Conservation (phyloP, 148 eudicot species). For the Cornus florida region DNA sequence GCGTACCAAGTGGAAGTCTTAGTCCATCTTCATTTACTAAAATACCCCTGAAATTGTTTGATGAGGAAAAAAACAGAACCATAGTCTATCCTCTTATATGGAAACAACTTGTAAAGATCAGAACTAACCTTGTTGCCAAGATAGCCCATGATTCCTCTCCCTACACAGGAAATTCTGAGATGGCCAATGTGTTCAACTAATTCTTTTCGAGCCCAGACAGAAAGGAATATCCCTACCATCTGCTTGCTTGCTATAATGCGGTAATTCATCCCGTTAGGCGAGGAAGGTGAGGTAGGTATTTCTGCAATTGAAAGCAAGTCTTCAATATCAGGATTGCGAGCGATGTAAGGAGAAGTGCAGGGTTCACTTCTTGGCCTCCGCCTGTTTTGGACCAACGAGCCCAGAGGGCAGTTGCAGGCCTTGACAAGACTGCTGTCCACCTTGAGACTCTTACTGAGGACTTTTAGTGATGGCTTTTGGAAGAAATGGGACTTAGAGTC, state of each 20-base stretch:
- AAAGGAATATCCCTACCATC: constrained; percentile 88
- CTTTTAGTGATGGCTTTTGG: constrained; percentile 62
- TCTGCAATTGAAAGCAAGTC: constrained; percentile 32
- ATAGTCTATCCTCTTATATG: no score
- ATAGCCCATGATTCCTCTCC: constrained; percentile 88
- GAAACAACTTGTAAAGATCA: no score
- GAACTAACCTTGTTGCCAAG: constrained; percentile 85
- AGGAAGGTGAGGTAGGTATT: constrained; percentile 24
- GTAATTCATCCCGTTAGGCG: constrained; percentile 34
- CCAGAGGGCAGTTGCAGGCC: constrained; percentile 67
- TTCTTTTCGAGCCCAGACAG: constrained; percentile 74
- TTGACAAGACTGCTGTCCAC: constrained; percentile 61
- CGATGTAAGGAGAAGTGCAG: constrained; percentile 15
- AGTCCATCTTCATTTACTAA: no score
- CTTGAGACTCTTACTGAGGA: constrained; percentile 47
- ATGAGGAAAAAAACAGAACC: no score
- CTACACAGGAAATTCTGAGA: constrained; percentile 66
- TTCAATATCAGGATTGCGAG: constrained; percentile 25
- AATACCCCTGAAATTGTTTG: no score
- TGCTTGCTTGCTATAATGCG: constrained; percentile 77
- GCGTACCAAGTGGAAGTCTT: no score
- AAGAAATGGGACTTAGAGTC: constrained; percentile 53
- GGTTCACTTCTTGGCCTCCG: constrained; percentile 49
- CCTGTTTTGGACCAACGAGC: constrained; percentile 31
- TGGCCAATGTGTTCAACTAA: constrained; percentile 72